A percentile compares a stretch with the other conserved stretches of the same genome.
Conservation (phyloP, 2,329 filamentous ascomycete genomes). For the Zasmidium citrigriseum region DNA sequence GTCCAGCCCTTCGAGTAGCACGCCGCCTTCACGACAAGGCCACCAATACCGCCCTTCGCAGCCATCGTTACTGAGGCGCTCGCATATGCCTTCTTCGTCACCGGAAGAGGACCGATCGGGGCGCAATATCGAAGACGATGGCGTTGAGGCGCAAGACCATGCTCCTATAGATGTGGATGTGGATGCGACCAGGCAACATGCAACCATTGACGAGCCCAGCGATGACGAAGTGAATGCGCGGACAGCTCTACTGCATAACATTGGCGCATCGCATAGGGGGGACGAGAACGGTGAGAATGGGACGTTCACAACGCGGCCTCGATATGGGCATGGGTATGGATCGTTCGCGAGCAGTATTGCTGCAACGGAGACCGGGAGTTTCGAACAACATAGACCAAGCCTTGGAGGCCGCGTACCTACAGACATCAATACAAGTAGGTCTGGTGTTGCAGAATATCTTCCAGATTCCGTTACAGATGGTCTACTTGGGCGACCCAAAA, state of each 20-base stretch:
- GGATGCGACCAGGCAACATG: constrained; percentile 16
- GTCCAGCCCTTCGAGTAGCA: constrained; percentile 8
- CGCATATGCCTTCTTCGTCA: constrained; percentile 45
- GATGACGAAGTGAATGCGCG: constrained; percentile 38
- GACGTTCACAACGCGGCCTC: constrained; percentile 66
- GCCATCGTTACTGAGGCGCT: constrained; percentile 40
- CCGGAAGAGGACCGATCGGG: constrained; percentile 41
- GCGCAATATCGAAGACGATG: constrained; percentile 25
- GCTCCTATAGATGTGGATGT: constrained; percentile 33
- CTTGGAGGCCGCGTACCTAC: constrained; percentile 19
- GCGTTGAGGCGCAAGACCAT: constrained; percentile 37
- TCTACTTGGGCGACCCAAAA: constrained; percentile 51
- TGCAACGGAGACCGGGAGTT: constrained; percentile 19
- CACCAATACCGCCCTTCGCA: constrained; percentile 31
- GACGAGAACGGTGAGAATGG: not conserved
- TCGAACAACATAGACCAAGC: constrained; percentile 34
- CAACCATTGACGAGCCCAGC: constrained; percentile 23
- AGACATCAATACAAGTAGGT: constrained; percentile 26
- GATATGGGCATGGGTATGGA: constrained; percentile 54
- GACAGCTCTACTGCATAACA: constrained; percentile 37
- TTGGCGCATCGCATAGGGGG: constrained; percentile 1
- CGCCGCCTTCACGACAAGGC: constrained; percentile 9
- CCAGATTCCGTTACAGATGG: constrained; percentile 48
- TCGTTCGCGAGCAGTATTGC: constrained; percentile 35
- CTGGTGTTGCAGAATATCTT: constrained; percentile 42